phyloP scores from a whole-genome alignment of 192 early-diverging fungal species.

The Thoreauomyces humboldtii region DNA sequence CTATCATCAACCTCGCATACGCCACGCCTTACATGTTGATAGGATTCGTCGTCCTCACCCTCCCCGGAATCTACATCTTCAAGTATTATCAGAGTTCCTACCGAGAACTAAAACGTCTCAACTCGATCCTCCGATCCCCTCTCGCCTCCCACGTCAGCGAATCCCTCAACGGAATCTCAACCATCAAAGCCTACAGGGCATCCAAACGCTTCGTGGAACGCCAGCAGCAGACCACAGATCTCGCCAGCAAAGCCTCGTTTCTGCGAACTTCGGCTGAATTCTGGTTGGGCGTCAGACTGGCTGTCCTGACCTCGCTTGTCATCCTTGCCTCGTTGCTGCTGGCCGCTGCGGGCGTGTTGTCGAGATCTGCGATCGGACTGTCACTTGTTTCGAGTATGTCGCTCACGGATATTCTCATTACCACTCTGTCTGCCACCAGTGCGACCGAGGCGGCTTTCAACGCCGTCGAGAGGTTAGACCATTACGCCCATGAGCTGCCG shows the following conservation, averaged over 20 bases:
- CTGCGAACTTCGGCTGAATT: slow-evolving; percentile 1
- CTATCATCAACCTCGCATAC: slow-evolving; percentile 58
- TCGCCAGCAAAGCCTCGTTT: slow-evolving; percentile 2
- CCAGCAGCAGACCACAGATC: slow-evolving; percentile 1
- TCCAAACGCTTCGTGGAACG: not conserved
- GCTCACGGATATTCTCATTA: not conserved
- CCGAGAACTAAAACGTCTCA: slow-evolving; percentile 24
- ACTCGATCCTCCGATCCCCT: slow-evolving; percentile 13
- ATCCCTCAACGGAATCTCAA: not conserved
- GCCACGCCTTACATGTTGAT: slow-evolving; percentile 36
- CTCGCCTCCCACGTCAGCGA: slow-evolving; percentile 3
- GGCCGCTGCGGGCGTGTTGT: not conserved
- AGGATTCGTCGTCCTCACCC: not conserved
- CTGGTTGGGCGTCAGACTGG: not conserved
- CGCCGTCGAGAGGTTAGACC: slow-evolving; percentile 46
- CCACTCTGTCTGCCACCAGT: not conserved
- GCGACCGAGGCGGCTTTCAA: slow-evolving; percentile 31
- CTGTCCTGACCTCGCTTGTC: not conserved
- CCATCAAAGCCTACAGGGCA: not conserved
- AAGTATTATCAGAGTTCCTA: slow-evolving; percentile 22
- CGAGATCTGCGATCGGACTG: not conserved
- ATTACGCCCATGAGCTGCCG: slow-evolving; percentile 39
- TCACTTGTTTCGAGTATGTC: not conserved
- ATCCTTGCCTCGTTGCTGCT: not conserved
- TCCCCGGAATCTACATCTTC: not conserved